Conservation (phyloP, 441 rosid species). For the Aleurites moluccanus region DNA sequence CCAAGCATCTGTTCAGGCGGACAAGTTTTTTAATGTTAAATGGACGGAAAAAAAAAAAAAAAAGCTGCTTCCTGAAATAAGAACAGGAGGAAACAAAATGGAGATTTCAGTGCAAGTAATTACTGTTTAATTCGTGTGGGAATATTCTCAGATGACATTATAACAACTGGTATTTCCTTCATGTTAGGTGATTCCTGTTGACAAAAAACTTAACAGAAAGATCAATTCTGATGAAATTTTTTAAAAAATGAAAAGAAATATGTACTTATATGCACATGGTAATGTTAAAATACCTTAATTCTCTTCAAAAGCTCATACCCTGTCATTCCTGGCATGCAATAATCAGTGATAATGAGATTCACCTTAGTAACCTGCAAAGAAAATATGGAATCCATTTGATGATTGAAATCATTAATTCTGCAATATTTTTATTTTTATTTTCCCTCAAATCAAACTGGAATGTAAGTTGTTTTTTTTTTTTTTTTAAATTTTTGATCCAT, state of each 20-base stretch:
- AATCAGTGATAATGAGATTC: constrained; percentile 44
- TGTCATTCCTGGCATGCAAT: constrained; percentile 49
- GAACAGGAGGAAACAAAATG: neutral
- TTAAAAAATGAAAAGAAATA: too few species aligned
- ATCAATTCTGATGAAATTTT: neutral
- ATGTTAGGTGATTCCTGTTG: constrained; percentile 42
- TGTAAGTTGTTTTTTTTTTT: too few species aligned
- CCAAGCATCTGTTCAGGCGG: constrained; percentile 45
- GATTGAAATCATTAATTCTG: neutral
- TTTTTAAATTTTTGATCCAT: too few species aligned
- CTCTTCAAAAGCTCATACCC: constrained; percentile 68
- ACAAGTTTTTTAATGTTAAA: neutral
- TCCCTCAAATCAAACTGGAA: too few species aligned
- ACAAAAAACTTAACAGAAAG: neutral
- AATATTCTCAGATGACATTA: constrained; percentile 62
- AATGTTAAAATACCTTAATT: constrained; percentile 21
- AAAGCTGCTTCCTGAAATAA: neutral
- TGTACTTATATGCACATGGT: too few species aligned
- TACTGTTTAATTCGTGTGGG: constrained; percentile 44
- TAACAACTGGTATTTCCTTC: constrained; percentile 56
- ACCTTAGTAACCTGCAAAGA: constrained; percentile 40
- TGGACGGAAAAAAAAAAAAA: neutral
- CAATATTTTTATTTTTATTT: too few species aligned
- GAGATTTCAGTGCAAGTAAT: neutral
- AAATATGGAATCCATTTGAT: constrained; percentile 23